phyloP scores from a whole-genome alignment of 352 stramenopile genomes.

The Blastocystis hominis region DNA sequence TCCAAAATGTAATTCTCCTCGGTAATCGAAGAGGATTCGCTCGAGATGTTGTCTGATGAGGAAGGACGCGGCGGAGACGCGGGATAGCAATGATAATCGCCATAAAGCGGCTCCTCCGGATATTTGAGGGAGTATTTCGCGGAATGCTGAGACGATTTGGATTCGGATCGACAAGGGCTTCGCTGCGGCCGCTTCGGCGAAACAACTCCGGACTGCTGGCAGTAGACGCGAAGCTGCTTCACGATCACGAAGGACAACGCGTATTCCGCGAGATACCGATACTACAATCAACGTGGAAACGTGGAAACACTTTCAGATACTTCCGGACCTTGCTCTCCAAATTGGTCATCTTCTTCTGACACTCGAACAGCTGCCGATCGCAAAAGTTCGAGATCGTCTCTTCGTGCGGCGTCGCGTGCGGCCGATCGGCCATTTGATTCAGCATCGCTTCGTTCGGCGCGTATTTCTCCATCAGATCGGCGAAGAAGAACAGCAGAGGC shows the following conservation, averaged over 20 bases:
- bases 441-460: neutral
- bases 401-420: neutral
- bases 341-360: neutral
- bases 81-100: neutral
- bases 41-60: neutral
- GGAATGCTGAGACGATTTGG: neutral
- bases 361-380: neutral
- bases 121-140: neutral
- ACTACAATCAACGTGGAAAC: neutral
- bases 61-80: neutral
- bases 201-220: neutral
- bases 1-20: constrained; percentile 7
- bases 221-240: neutral
- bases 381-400: neutral
- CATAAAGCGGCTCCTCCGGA: neutral
- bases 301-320: neutral
- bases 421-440: neutral
- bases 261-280: constrained; percentile 8
- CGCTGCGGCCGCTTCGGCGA: neutral
- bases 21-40: neutral
- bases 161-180: neutral
- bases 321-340: neutral
- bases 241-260: neutral
- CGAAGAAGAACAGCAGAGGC: constrained; percentile 13
- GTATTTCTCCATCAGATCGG: constrained; percentile 1